These are phyloP conservation scores for Tulasnella sp. DNA, from an alignment of 768 basidiomycete species.

Conservation along the genomic window DNA sequence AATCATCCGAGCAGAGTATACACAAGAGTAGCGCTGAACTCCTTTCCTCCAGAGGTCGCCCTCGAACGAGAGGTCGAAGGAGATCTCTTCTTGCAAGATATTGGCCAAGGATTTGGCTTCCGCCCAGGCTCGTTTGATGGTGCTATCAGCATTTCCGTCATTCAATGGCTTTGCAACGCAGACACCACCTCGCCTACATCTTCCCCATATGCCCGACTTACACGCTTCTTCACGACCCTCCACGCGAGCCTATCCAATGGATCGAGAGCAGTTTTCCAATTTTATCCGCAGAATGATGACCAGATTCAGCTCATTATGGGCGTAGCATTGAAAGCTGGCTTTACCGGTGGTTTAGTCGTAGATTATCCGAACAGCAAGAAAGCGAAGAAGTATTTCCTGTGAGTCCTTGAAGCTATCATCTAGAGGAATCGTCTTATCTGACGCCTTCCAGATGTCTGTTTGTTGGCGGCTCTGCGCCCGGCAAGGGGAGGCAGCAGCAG, in stretches of 20 bases:
- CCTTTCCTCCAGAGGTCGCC: conserved; percentile 69
- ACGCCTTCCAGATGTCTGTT: conserved; percentile 57
- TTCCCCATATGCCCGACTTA: conserved; percentile 79
- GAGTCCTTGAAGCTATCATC: background rate
- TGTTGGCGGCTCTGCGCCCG: conserved; percentile 65
- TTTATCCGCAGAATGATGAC: conserved; percentile 96
- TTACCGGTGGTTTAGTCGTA: conserved; percentile 92
- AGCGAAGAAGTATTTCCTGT: conserved; percentile 86
- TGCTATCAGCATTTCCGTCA: conserved; percentile 96
- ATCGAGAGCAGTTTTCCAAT: conserved; percentile 82
- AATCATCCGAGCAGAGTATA: conserved; percentile 35
- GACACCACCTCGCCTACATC: conserved; percentile 87
- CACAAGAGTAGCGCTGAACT: background rate
- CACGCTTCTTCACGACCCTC: conserved; percentile 88
- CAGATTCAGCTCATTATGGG: conserved; percentile 94
- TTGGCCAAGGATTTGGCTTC: conserved; percentile 97
- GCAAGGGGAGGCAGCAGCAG: conserved; percentile 45
- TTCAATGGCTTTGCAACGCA: conserved; percentile 97
- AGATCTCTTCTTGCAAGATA: conserved; percentile 94
- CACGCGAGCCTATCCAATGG: conserved; percentile 83
- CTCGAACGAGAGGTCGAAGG: conserved; percentile 93
- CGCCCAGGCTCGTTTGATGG: conserved; percentile 97
- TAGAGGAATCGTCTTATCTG: background rate
- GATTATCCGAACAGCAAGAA: conserved; percentile 98
- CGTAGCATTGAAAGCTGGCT: conserved; percentile 89